Evolutionary conservation across 1,139 yeast species (phyloP), one percentile per base, ranked within the genome.

Genomic region (Hyphopichia wangnamkhiaoensis): DNA sequence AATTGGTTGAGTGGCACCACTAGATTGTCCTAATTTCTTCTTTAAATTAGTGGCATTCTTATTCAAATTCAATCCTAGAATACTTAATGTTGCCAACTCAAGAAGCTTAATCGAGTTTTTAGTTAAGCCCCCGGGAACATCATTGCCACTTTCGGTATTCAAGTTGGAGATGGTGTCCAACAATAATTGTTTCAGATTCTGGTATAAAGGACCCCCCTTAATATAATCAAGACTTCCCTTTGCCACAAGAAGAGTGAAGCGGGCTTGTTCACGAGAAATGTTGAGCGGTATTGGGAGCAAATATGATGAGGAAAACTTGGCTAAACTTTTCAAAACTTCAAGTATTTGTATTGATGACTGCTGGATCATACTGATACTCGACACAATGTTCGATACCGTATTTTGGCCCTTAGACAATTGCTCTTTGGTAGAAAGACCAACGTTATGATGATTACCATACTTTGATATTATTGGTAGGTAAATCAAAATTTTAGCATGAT

Each of bases 141-240:
- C 79, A 34, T 70, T 65, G 15, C 61, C 63, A 34, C 80, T 73
- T 47, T 82, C 86, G 12, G 59, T 50, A 45, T 68, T 76, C 41
- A 83, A 59, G 35, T 73, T 75, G 15, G 67, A 61, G 2, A 82
- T 61, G 3, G 82, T 69, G 31, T 68, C 75, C 23, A 70, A 59
- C 27, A 84, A 60, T 35, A 84, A 61, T 27, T 65, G 71, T 47
- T 82, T 84, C 56, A 84, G 80, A 37, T 83, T 88, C 54, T 79
- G 84, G 52, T 83, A 80, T 41, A 89, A 62, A 1, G 93, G 83
- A 0, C 96, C 96, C 19, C 93, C 90, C 54, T 87, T 81, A 2
- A 89, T 82, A 56, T 87, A 88, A 48, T 88, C 96, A 42, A 89
- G 68, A 0, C 89, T 79, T 8, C 95, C 91, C 47, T 82, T 82